Base-by-base conservation (phyloP, 352 stramenopile species). In the Phytophthora syringae region DNA sequence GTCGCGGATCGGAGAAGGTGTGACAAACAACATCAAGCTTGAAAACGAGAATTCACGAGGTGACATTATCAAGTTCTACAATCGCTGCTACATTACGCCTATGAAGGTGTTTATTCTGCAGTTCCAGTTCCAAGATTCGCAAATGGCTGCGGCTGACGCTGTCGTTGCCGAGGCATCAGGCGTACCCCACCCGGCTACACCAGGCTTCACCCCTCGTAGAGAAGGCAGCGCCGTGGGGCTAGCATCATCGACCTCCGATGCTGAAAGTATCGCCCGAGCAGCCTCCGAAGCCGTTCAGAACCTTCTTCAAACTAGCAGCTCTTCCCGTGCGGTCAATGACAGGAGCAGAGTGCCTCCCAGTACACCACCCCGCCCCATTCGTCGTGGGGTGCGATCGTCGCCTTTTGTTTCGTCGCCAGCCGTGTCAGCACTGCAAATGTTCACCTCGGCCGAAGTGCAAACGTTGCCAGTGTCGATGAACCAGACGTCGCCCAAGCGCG, bases 21-120 rank as follows among this genome's bases (percentile, higher is more conserved):
- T 93, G n/a, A 92, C 92, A 11, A 77, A 86, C n/a, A 80, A 82
- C 24, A 93, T 95, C 58, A 86, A 88, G 50, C 64, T 95, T 7
- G 84, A 94, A 32, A 66, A 77, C 36, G 48, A 74, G 18, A 70
- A 84, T 37, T 76, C 74, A 6, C 74, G 74, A n/a, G 88, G 88
- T 28, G 86, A 96, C 52, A 92, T 96, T 57, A 94, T 96, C 72
- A 94, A 93, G 72, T 96, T 95, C 51, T 96, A 96, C 76, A 96
- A 94, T 53, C 74, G 83, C 11, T 93, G 84, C 65, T 95, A 83
- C 59, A 91, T 95, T 59, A 75, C 83, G 3, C 73, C 79, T 1
- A 92, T 96, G 86, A 96, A 96, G 59, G 71, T 85, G 12, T 94
- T 96, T 40, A 75, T 96, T 63, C 76, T 96, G 16, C 88, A 96